phyloP scores from a whole-genome alignment of 2,329 filamentous ascomycete genomes.

The Gnomoniopsis sp. region DNA sequence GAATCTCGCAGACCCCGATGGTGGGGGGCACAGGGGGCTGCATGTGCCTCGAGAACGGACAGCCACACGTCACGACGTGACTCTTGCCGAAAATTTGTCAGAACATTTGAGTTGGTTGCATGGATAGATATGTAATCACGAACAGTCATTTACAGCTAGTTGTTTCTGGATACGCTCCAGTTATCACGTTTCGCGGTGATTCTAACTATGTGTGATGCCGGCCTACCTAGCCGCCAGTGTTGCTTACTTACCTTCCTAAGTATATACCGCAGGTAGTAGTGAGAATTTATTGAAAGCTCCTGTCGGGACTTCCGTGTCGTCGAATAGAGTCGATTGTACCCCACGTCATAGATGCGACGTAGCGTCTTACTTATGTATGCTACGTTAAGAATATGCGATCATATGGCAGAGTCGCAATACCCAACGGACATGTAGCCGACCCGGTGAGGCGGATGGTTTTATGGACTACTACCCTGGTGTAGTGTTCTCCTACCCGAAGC shows the following conservation, averaged over 20 bases:
- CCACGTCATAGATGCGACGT: neutral
- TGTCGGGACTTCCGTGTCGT: neutral
- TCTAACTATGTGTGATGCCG: neutral
- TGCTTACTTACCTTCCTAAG: no score
- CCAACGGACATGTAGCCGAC: neutral
- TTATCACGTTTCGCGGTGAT: neutral
- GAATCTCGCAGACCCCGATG: neutral
- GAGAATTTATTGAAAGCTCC: neutral
- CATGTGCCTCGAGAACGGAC: neutral
- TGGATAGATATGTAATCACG: neutral
- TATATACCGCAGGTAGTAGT: neutral
- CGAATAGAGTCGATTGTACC: neutral
- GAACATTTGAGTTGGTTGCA: neutral
- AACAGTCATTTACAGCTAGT: neutral
- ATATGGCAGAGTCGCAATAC: neutral
- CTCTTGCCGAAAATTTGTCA: neutral
- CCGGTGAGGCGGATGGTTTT: no score
- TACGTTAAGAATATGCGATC: neutral
- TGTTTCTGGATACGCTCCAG: no score
- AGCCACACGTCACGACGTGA: neutral
- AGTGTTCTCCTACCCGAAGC: no score
- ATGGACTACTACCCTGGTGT: no score
- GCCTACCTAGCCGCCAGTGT: no score
- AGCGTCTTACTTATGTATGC: neutral
- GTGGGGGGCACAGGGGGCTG: neutral